phyloP scores from a whole-genome alignment of 2,329 filamentous ascomycete genomes.

The Gliomastix tumulicola region DNA sequence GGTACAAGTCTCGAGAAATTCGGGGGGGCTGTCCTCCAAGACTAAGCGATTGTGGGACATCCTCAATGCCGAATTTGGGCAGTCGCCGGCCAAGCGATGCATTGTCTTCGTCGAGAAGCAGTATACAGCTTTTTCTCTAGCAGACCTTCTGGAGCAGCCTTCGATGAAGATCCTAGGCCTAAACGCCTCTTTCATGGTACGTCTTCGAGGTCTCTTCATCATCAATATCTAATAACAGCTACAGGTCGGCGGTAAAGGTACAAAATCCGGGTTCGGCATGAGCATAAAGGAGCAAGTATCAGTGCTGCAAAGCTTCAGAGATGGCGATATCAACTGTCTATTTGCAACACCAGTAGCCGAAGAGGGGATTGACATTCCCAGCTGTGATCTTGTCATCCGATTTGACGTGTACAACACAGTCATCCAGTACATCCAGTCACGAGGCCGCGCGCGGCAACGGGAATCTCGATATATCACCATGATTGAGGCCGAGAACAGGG shows the following conservation, averaged over 20 bases:
- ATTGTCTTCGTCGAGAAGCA: constrained; percentile 84
- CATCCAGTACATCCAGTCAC: constrained; percentile 54
- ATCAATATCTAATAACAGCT: background rate
- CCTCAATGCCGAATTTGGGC: constrained; percentile 57
- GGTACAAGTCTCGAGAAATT: constrained; percentile 16
- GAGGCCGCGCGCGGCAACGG: constrained; percentile 43
- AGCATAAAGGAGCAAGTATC: background rate
- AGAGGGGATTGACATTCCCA: constrained; percentile 62
- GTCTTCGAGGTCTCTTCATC: constrained; percentile 7
- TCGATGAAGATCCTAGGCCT: constrained; percentile 52
- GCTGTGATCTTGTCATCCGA: constrained; percentile 54
- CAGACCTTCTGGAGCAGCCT: constrained; percentile 55
- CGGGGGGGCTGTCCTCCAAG: constrained; percentile 61
- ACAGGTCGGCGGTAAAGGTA: constrained; percentile 45
- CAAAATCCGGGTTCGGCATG: constrained; percentile 12
- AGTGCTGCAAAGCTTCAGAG: constrained; percentile 44
- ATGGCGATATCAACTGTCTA: constrained; percentile 47
- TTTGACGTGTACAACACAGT: constrained; percentile 42
- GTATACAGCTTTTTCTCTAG: constrained; percentile 68
- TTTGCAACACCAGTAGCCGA: constrained; percentile 59
- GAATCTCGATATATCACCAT: constrained; percentile 58
- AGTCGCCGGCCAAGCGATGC: constrained; percentile 46
- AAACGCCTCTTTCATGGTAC: constrained; percentile 55
- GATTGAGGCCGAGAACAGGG: constrained; percentile 63
- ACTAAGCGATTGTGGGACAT: constrained; percentile 55